Conservation (phyloP, 768 basidiomycete species). For the Phylloporus scabripes region DNA sequence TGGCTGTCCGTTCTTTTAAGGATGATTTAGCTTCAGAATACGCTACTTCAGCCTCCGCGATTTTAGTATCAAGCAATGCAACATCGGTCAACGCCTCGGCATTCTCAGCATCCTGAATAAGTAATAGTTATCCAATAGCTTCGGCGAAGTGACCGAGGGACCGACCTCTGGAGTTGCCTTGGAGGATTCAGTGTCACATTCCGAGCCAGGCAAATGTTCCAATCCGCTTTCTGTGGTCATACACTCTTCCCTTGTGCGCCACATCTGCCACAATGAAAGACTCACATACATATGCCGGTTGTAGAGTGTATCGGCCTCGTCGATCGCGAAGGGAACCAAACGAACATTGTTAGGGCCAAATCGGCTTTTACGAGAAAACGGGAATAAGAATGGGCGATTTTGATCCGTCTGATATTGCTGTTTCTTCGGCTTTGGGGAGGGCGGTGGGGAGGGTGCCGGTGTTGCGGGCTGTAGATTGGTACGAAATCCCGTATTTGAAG, state of each 20-base stretch:
- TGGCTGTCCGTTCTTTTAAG: slow-evolving; percentile 55
- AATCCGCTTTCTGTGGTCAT: slow-evolving; percentile 91
- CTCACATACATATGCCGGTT: slow-evolving; percentile 87
- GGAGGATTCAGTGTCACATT: slow-evolving; percentile 49
- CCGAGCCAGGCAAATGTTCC: slow-evolving; percentile 68
- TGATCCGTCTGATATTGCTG: slow-evolving; percentile 99
- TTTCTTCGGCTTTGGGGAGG: slow-evolving; percentile 89
- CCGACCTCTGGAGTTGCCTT: slow-evolving; percentile 41
- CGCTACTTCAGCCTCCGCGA: slow-evolving; percentile 55
- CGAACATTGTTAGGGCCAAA: slow-evolving; percentile 49
- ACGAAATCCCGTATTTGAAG: slow-evolving; percentile 25
- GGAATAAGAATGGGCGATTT: slow-evolving; percentile 88
- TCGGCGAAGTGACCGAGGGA: not conserved
- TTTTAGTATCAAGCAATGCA: slow-evolving; percentile 64
- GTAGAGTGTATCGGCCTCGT: slow-evolving; percentile 91
- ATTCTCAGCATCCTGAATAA: slow-evolving; percentile 48
- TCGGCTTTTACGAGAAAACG: slow-evolving; percentile 68
- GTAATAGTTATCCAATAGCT: not conserved
- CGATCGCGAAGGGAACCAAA: slow-evolving; percentile 92
- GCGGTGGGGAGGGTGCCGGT: slow-evolving; percentile 85
- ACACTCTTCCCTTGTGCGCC: slow-evolving; percentile 92
- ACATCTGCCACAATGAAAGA: slow-evolving; percentile 87
- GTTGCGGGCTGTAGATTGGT: slow-evolving; percentile 69
- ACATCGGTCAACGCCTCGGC: slow-evolving; percentile 69
- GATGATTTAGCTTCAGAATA: slow-evolving; percentile 46